Evolutionary conservation across 495 filamentous ascomycete species (phyloP), one percentile per base, ranked within the genome.

Genomic region (Penicillium psychrofluorescens): DNA sequence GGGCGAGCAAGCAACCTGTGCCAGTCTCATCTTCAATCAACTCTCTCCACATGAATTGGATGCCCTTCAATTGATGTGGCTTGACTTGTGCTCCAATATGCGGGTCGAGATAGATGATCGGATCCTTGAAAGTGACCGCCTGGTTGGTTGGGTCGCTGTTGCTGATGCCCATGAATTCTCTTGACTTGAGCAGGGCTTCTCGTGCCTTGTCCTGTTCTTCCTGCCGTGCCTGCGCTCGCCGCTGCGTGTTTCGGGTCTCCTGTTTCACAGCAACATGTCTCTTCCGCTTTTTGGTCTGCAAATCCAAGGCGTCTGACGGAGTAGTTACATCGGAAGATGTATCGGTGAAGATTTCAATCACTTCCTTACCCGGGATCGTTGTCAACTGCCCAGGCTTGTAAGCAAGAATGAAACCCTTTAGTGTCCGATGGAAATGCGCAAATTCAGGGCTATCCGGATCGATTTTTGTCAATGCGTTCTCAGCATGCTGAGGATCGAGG

Each of bases 1-100:
- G 90, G 2, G 90, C 88, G 28, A 97, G 75, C 3, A 96, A 68
- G 53, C 88, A 94, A 6, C 90, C 90, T 57, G 85, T 79, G 16
- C 67, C 67, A 15, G 67, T 64, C 8, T 72, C 53, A 29, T 72
- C 70, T 11, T 72, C 72, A 7, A 88, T 80, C 16, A 95, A 58
- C 45, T 94, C 84, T 46, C 86, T 78, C 89, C 90, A 97, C 76
- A 97, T 75, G 63, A 95, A 95, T 14, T 84, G 81, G 38, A 95
- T 78, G 4, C 91, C 90, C 2, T 74, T 56, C 39, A 83, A 54
- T 44, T 86, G 83, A 55, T 86, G 81, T 7, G 63, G 54, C 46
- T 81, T 80, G 11, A 83, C 66, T n/a, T 48, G 48, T 38, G 49
- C 35, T 2, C 72, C 71, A 38, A 84, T 71, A 12, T 53, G 44